These are phyloP conservation scores for Agastache rugosa DNA, from an alignment of 257 asterid species.

Conservation along the genomic window DNA sequence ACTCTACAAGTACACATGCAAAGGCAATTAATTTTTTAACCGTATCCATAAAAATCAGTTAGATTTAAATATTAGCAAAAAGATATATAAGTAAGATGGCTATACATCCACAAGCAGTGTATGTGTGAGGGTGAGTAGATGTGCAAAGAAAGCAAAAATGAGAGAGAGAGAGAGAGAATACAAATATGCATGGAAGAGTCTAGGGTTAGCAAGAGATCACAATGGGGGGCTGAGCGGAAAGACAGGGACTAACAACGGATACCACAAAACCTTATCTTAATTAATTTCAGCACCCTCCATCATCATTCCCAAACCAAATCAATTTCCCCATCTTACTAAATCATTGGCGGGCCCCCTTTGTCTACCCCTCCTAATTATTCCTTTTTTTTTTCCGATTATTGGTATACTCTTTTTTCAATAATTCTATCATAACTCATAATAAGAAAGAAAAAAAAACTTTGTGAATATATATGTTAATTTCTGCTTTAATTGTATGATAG, in stretches of 20 bases:
- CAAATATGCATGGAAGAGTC: too few relatives aligned
- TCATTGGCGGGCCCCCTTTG: slow-evolving; percentile 54
- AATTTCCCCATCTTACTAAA: slow-evolving; percentile 47
- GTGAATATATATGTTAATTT: too few relatives aligned
- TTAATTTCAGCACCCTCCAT: slow-evolving; percentile 19
- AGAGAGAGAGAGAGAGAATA: not conserved
- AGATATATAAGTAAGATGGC: too few relatives aligned
- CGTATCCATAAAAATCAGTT: too few relatives aligned
- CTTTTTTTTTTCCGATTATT: not conserved
- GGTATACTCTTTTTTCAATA: not conserved
- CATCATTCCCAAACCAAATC: slow-evolving; percentile 47
- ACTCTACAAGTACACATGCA: too few relatives aligned
- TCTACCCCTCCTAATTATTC: not conserved
- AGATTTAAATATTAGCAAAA: too few relatives aligned
- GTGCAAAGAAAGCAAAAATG: not conserved
- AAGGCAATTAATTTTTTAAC: too few relatives aligned
- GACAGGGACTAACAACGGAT: slow-evolving; percentile 55
- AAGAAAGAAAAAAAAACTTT: too few relatives aligned
- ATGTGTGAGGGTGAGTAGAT: slow-evolving; percentile 21
- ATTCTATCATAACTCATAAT: not conserved
- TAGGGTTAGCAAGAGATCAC: slow-evolving; percentile 27
- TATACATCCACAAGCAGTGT: too few relatives aligned
- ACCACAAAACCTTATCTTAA: slow-evolving; percentile 34
- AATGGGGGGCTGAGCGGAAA: slow-evolving; percentile 57
- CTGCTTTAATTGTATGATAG: too few relatives aligned